Evolutionary conservation across 768 basidiomycete species (phyloP), one percentile per base, ranked within the genome.

Genomic region (Cantharellus cinnabarinus): DNA sequence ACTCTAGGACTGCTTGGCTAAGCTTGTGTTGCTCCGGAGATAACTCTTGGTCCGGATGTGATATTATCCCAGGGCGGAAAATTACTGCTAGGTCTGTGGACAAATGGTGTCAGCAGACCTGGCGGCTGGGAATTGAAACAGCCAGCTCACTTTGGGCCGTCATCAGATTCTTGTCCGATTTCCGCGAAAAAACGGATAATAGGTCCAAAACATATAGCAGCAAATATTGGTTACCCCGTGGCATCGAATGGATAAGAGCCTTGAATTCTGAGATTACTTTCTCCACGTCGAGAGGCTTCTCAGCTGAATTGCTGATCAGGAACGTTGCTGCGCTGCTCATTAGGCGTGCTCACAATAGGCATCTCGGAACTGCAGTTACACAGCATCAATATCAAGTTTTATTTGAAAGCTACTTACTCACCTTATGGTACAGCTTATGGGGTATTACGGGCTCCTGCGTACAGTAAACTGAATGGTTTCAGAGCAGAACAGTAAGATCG

Each of bases 161-260:
- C 94, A 99, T 99, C 54, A 93, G 73, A 69, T 99, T 99, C 72
- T 83, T 84, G 63, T 89, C 85, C 51, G 82, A 79, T 68, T 89
- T 93, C 60, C 85, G 79, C 2, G 90, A 83, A 70, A 98, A 98
- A 4, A 99, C 94, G 56, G 88, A 89, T 57, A 99, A 75, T 38
- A 99, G 77, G 69, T 99, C 94, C 60, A 99, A 79, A 55, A 98
- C 91, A 69, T 98, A 98, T 59, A 97, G 81, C 34, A 98, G 77
- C n/a, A 98, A 83, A 68, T 93, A 93, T 67, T 95, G 90, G 63
- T 97, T 94, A 29, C 85, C 77, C 39, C 81, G 80, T 1, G 94
- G 88, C 76, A 99, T 80, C 56, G 77, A 75, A 40, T 80, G 77
- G 61, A 99, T 94, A 59, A 99, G 75, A 40, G 76, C 74, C 66